Evolutionary conservation across 2,329 filamentous ascomycete genomes (phyloP).

Genomic region (Diaporthe sp.): DNA sequence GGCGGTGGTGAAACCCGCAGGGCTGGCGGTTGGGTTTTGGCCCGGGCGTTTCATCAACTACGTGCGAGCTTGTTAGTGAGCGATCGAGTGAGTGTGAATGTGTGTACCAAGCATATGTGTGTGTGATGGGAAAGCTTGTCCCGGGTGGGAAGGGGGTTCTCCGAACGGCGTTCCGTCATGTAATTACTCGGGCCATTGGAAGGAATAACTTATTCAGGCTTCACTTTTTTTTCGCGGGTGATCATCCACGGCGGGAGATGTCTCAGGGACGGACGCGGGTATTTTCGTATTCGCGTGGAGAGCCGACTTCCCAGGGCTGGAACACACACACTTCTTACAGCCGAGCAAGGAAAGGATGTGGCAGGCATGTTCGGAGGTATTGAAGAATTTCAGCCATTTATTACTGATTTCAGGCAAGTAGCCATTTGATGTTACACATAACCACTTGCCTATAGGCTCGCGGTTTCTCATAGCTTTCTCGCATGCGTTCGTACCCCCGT

Average conservation of each 20-base stretch:
- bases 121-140: background rate
- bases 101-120: background rate
- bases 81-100: background rate
- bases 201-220: background rate
- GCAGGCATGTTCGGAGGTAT: background rate
- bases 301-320: background rate
- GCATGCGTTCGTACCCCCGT: background rate
- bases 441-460: background rate
- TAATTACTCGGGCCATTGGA: background rate
- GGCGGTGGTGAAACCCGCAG: conserved; percentile 11
- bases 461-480: background rate
- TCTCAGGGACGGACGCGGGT: background rate
- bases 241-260: conserved; percentile 9
- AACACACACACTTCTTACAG: background rate
- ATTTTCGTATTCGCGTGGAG: background rate
- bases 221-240: background rate
- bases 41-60: conserved; percentile 16
- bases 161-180: background rate
- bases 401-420: too few species aligned
- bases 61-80: background rate
- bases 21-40: background rate
- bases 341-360: background rate
- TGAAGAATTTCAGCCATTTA: background rate
- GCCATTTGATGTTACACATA: background rate
- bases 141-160: background rate